Evolutionary conservation across 2,329 filamentous ascomycete genomes (phyloP).

Genomic region (Cercospora zeae-maydis): DNA sequence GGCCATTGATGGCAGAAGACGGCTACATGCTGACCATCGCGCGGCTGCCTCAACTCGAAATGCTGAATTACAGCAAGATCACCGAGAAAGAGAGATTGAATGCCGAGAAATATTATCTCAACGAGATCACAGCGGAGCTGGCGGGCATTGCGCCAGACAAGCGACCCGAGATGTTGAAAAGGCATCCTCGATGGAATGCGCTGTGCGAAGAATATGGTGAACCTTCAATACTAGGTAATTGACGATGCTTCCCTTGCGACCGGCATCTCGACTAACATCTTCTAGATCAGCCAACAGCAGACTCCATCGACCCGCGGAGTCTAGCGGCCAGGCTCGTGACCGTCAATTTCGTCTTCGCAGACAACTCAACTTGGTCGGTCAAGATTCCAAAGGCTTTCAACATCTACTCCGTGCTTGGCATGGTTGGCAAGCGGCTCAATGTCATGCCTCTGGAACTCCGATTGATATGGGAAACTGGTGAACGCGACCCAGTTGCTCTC

Average conservation of each 20-base stretch:
- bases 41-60: slow-evolving; percentile 63
- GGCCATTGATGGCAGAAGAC: slow-evolving; percentile 61
- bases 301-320: slow-evolving; percentile 66
- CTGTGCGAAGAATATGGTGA: slow-evolving; percentile 74
- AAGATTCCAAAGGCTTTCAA: slow-evolving; percentile 73
- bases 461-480: slow-evolving; percentile 84
- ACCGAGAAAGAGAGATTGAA: slow-evolving; percentile 72
- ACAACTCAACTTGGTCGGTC: slow-evolving; percentile 22
- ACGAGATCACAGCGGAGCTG: slow-evolving; percentile 73
- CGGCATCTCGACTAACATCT: slow-evolving; percentile 22
- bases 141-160: slow-evolving; percentile 55
- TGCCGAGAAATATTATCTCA: slow-evolving; percentile 90
- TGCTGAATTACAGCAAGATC: slow-evolving; percentile 69
- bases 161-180: slow-evolving; percentile 50
- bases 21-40: slow-evolving; percentile 85
- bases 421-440: slow-evolving; percentile 68
- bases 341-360: slow-evolving; percentile 55
- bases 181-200: slow-evolving; percentile 68
- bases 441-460: slow-evolving; percentile 61
- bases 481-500: slow-evolving; percentile 73
- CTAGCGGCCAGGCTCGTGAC: slow-evolving; percentile 72
- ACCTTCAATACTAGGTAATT: slow-evolving; percentile 51
- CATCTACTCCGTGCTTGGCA: slow-evolving; percentile 75
- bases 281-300: slow-evolving; percentile 35
- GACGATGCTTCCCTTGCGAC: too few relatives aligned